A percentile compares a stretch with the other conserved stretches of the same genome.
phyloP scores from a whole-genome alignment of 192 early-diverging fungal species.

The Lunasporangiospora selenospora region DNA sequence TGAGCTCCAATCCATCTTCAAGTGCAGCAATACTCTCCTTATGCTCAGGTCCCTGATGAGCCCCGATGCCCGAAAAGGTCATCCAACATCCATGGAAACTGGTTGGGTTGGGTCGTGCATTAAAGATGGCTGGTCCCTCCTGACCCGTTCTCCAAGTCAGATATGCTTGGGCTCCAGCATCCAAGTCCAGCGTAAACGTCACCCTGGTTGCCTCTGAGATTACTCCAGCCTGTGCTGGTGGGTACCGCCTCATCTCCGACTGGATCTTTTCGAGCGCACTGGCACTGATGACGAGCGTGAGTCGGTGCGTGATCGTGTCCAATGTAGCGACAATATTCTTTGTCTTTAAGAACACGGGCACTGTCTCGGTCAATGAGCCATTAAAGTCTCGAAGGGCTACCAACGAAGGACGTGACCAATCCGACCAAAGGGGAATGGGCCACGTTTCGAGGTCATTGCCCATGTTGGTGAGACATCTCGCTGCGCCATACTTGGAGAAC shows the following conservation, averaged over 20 bases:
- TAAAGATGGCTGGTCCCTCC: conserved; percentile 33
- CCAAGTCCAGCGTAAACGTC: conserved; percentile 35
- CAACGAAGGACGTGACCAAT: conserved; percentile 36
- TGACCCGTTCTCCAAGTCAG: conserved; percentile 38
- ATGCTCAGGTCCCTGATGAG: conserved; percentile 5
- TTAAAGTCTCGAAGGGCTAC: conserved; percentile 16
- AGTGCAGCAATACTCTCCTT: conserved; percentile 14
- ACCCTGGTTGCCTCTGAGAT: conserved; percentile 19
- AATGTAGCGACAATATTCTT: conserved; percentile 42
- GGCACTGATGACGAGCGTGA: conserved; percentile 27
- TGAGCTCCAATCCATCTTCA: conserved; percentile 42
- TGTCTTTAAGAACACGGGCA: conserved; percentile 12
- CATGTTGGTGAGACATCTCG: conserved; percentile 40
- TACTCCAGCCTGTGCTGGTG: conserved; percentile 18
- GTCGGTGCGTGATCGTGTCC: conserved; percentile 28
- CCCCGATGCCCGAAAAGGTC: conserved; percentile 17
- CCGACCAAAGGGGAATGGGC: conserved; percentile 43
- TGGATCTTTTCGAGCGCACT: conserved; percentile 34
- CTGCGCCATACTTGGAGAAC: conserved; percentile 40
- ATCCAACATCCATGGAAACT: conserved; percentile 46
- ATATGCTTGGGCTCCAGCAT: conserved; percentile 44
- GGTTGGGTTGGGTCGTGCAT: conserved; percentile 37
- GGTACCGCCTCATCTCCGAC: conserved; percentile 23
- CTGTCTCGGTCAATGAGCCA: conserved; percentile 31
- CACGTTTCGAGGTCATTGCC: conserved; percentile 42